phyloP scores from a whole-genome alignment of 352 stramenopile species.

The Phytophthora idaei region DNA sequence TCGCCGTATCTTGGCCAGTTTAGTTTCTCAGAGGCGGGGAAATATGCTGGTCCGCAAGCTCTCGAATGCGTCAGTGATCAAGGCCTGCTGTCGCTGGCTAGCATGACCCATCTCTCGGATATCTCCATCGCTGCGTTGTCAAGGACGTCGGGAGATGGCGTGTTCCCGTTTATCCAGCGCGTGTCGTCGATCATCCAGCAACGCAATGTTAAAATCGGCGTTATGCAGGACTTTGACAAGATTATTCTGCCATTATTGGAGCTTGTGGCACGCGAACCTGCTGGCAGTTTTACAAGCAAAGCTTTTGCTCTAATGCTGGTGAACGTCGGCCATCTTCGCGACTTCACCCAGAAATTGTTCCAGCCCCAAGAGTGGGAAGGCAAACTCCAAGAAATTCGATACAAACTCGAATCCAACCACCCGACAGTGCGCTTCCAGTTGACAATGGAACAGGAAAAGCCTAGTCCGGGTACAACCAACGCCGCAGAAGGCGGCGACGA shows the following conservation, averaged over 20 bases:
- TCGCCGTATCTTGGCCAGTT: conserved; percentile 43
- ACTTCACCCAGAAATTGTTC: conserved; percentile 23
- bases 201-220: conserved; percentile 50
- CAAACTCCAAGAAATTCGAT: conserved; percentile 26
- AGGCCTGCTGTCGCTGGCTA: conserved; percentile 36
- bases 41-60: conserved; percentile 39
- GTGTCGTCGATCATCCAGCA: conserved; percentile 37
- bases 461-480: conserved; percentile 20
- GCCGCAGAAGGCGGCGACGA: conserved; percentile 9
- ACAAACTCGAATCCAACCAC: conserved; percentile 32
- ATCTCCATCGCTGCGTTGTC: conserved; percentile 42
- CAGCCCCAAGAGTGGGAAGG: conserved; percentile 34
- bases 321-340: conserved; percentile 42
- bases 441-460: conserved; percentile 41
- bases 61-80: conserved; percentile 37
- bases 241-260: conserved; percentile 40
- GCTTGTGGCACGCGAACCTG: conserved; percentile 31
- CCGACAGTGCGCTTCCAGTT: conserved; percentile 46
- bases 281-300: conserved; percentile 21
- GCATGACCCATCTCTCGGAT: conserved; percentile 46
- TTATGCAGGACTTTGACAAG: conserved; percentile 40
- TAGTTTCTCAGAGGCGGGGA: conserved; percentile 35
- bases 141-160: conserved; percentile 19
- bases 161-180: conserved; percentile 37
- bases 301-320: conserved; percentile 48